phyloP scores from a whole-genome alignment of 257 asterid genomes.

The Phtheirospermum japonicum region DNA sequence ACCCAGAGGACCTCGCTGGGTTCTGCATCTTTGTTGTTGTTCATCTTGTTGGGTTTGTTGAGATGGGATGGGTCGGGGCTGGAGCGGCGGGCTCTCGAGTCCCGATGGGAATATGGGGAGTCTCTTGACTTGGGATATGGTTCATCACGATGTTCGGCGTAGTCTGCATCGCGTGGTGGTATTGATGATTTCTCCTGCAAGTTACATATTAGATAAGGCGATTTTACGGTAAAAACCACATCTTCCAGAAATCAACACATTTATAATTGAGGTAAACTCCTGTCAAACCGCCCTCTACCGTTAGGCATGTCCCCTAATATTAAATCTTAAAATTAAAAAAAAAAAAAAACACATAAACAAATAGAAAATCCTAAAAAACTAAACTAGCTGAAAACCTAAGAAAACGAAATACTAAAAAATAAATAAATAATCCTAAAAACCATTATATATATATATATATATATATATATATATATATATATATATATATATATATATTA shows the following conservation, averaged over 20 bases:
- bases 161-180: constrained; percentile 51
- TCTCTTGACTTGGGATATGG: constrained; percentile 47
- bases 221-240: neutral
- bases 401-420: too few relatives aligned
- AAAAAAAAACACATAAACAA: too few relatives aligned
- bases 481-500: too few relatives aligned
- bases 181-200: constrained; percentile 76
- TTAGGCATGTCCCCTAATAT: too few relatives aligned
- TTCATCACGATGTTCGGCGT: constrained; percentile 52
- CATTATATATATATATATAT: too few relatives aligned
- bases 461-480: too few relatives aligned
- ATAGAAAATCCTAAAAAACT: too few relatives aligned
- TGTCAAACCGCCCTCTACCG: too few relatives aligned
- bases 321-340: too few relatives aligned
- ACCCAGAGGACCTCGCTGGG: constrained; percentile 94
- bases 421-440: too few relatives aligned
- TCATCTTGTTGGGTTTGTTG: constrained; percentile 49
- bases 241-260: constrained; percentile 25
- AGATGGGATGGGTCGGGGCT: constrained; percentile 51
- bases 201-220: constrained; percentile 9
- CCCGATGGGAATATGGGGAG: constrained; percentile 56
- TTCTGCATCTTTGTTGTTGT: constrained; percentile 51
- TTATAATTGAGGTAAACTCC: neutral
- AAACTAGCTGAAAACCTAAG: too few relatives aligned
- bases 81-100: constrained; percentile 54